phyloP scores from a whole-genome alignment of 495 filamentous ascomycete genomes.

The Penicillium pancosmium region DNA sequence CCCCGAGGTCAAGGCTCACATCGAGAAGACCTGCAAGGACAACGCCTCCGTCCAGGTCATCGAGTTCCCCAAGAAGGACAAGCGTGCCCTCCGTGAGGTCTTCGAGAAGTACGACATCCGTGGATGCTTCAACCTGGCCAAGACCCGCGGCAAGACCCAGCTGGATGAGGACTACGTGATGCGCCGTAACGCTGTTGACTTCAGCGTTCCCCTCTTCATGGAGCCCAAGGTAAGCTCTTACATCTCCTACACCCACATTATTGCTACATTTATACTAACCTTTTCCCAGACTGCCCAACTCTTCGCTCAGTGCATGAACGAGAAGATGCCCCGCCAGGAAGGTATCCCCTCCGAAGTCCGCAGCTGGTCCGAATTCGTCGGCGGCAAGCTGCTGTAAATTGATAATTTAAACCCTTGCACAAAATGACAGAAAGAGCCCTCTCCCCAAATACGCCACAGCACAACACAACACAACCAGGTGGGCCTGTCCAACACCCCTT shows the following conservation, averaged over 20 bases:
- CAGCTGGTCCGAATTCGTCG: constrained; percentile 92
- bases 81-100: constrained; percentile 90
- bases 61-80: constrained; percentile 96
- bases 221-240: constrained; percentile 83
- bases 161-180: constrained; percentile 97
- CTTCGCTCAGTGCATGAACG: constrained; percentile 93
- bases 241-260: neutral
- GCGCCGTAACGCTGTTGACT: constrained; percentile 97
- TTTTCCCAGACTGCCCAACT: constrained; percentile 80
- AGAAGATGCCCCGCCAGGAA: constrained; percentile 82
- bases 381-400: constrained; percentile 82
- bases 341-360: constrained; percentile 88
- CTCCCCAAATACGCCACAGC: constrained; percentile 8
- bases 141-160: constrained; percentile 77
- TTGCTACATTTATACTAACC: constrained; percentile 18
- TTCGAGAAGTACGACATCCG: constrained; percentile 97
- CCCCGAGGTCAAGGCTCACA: constrained; percentile 74
- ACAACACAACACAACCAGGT: constrained; percentile 3
- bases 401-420: constrained; percentile 15
- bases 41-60: constrained; percentile 81
- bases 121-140: constrained; percentile 94
- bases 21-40: constrained; percentile 70
- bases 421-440: constrained; percentile 26
- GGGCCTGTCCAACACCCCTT: neutral
- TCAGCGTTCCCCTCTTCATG: constrained; percentile 97